phyloP scores from a whole-genome alignment of 2,329 filamentous ascomycete genomes.

The Fusarium sp. region DNA sequence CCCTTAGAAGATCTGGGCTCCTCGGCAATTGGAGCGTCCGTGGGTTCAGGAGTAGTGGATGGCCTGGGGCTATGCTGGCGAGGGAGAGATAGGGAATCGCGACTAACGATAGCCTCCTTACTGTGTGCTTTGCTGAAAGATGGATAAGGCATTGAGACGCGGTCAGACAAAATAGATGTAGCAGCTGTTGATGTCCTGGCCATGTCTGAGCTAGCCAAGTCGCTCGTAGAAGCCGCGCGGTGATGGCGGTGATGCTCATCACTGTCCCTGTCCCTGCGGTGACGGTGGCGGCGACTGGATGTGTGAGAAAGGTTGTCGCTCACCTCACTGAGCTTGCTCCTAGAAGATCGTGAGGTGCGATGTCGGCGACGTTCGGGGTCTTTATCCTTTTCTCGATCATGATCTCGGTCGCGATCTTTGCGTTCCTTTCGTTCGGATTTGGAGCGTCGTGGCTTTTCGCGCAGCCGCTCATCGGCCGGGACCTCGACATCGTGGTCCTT shows the following conservation, averaged over 20 bases:
- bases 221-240: constrained; percentile 55
- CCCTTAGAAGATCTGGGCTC: constrained; percentile 17
- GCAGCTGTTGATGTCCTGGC: constrained; percentile 51
- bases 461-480: constrained; percentile 50
- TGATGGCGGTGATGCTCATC: constrained; percentile 48
- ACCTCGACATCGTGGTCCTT: constrained; percentile 56
- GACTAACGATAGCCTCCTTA: constrained; percentile 81
- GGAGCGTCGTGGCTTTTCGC: constrained; percentile 54
- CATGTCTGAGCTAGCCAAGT: constrained; percentile 61
- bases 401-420: constrained; percentile 49
- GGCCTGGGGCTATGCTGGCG: constrained; percentile 60
- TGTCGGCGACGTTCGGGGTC: constrained; percentile 52
- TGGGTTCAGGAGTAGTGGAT: constrained; percentile 77
- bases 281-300: constrained; percentile 48
- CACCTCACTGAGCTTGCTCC: constrained; percentile 54
- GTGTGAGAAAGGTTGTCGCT: constrained; percentile 56
- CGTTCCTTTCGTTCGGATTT: constrained; percentile 55
- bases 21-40: constrained; percentile 52
- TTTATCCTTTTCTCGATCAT: constrained; percentile 48
- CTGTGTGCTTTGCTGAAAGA: constrained; percentile 90
- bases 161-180: constrained; percentile 50
- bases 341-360: constrained; percentile 55
- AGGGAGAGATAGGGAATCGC: constrained; percentile 59
- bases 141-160: constrained; percentile 76
- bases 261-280: constrained; percentile 48